Percentiles rank a stretch among this genome's conserved stretches.
phyloP scores from a whole-genome alignment of 192 early-diverging fungal genomes.

The Coemansia sp. region DNA sequence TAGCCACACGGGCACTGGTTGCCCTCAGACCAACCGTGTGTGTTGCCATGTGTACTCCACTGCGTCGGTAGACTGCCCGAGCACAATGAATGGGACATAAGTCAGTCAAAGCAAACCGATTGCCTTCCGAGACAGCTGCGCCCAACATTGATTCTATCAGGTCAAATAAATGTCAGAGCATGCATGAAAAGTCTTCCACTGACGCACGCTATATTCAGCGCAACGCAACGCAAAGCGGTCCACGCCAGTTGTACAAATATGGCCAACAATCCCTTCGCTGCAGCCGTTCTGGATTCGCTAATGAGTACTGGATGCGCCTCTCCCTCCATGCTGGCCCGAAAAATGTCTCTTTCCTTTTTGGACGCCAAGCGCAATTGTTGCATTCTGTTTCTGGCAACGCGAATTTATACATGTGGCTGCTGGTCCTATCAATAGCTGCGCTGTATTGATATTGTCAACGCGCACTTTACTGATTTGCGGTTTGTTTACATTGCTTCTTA shows the following conservation, averaged over 20 bases:
- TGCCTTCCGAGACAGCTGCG: no score
- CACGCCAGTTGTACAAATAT: background rate
- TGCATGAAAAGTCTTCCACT: conserved; percentile 6
- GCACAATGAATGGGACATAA: background rate
- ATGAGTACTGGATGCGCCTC: conserved; percentile 10
- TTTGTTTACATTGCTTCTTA: conserved; percentile 3
- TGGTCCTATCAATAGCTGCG: background rate
- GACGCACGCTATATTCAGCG: conserved; percentile 2
- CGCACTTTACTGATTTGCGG: background rate
- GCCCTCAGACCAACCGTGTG: background rate
- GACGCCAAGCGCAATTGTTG: conserved; percentile 5
- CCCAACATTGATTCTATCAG: no score
- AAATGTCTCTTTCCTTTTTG: conserved; percentile 4
- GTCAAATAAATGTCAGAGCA: background rate
- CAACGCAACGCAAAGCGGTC: background rate
- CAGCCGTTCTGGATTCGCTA: conserved; percentile 2
- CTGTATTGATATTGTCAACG: background rate
- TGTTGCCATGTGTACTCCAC: background rate
- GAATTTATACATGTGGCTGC: background rate
- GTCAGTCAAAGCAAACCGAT: no score
- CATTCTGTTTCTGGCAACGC: background rate
- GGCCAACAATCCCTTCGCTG: background rate
- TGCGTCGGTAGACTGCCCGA: background rate
- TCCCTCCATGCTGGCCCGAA: conserved; percentile 3
- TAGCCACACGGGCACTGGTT: background rate